Percentiles rank a stretch among this genome's conserved stretches.
Evolutionary conservation across 345 rosid genomes (phyloP).

Genomic region (Ricinus communis): DNA sequence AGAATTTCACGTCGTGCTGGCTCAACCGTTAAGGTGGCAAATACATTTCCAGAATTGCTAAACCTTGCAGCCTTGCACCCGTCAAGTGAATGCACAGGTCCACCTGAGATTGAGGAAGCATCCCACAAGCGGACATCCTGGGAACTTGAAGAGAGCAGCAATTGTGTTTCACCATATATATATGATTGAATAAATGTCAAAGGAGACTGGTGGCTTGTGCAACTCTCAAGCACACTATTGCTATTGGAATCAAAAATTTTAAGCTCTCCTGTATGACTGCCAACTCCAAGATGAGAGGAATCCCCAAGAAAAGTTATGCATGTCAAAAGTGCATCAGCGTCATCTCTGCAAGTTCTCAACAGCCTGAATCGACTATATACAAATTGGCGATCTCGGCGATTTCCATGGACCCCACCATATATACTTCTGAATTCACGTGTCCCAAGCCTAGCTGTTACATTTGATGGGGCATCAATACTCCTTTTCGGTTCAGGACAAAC

Average conservation of each 20-base stretch:
- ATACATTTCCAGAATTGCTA: constrained; percentile 69
- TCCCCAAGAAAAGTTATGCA: constrained; percentile 77
- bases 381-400: constrained; percentile 91
- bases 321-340: constrained; percentile 70
- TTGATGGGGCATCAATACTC: constrained; percentile 83
- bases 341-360: constrained; percentile 95
- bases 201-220: constrained; percentile 73
- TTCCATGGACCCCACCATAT: constrained; percentile 90
- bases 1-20: constrained; percentile 66
- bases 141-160: constrained; percentile 83
- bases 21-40: constrained; percentile 73
- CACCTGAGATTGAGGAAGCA: constrained; percentile 62
- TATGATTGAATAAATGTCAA: constrained; percentile 70
- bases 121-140: constrained; percentile 91
- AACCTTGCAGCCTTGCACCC: constrained; percentile 90
- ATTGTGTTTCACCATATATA: constrained; percentile 56
- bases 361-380: constrained; percentile 94
- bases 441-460: constrained; percentile 84
- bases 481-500: constrained; percentile 95
- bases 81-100: constrained; percentile 72
- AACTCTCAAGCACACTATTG: constrained; percentile 67
- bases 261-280: constrained; percentile 84
- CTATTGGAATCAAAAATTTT: constrained; percentile 71
- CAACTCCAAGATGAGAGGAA: constrained; percentile 79
- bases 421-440: constrained; percentile 72